These are phyloP conservation scores for Citrus inodora DNA, from an alignment of 345 rosid species.

Conservation along the genomic window DNA sequence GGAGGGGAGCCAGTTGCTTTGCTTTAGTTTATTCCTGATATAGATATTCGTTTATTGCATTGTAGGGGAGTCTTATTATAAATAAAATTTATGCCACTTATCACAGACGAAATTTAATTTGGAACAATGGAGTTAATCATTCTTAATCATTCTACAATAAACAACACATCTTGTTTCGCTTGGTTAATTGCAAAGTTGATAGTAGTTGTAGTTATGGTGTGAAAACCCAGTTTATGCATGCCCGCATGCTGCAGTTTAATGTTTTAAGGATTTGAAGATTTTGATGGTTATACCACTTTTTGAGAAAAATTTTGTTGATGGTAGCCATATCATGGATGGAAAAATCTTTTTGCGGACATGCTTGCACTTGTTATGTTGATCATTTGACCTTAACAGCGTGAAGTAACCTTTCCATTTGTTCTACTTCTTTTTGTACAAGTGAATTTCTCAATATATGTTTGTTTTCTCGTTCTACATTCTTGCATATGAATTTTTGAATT, in stretches of 20 bases:
- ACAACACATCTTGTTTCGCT: neutral
- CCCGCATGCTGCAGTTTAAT: neutral
- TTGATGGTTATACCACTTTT: neutral
- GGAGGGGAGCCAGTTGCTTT: neutral
- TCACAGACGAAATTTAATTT: neutral
- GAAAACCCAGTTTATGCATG: neutral
- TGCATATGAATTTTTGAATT: neutral
- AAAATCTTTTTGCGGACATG: neutral
- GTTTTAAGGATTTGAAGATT: neutral
- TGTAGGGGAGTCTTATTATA: neutral
- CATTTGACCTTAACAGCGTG: neutral
- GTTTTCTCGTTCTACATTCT: neutral
- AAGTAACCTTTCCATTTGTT: neutral
- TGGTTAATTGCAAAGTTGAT: neutral
- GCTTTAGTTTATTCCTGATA: neutral
- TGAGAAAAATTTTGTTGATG: neutral
- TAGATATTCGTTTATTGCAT: neutral
- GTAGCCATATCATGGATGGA: neutral
- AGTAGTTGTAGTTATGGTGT: neutral
- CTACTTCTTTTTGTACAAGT: neutral
- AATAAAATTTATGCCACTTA: neutral
- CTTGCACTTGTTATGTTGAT: neutral
- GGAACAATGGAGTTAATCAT: neutral
- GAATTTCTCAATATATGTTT: neutral
- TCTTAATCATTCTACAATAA: neutral